Evolutionary conservation across 2,329 filamentous ascomycete species (phyloP).

Genomic region (Fusarium staphyleae): DNA sequence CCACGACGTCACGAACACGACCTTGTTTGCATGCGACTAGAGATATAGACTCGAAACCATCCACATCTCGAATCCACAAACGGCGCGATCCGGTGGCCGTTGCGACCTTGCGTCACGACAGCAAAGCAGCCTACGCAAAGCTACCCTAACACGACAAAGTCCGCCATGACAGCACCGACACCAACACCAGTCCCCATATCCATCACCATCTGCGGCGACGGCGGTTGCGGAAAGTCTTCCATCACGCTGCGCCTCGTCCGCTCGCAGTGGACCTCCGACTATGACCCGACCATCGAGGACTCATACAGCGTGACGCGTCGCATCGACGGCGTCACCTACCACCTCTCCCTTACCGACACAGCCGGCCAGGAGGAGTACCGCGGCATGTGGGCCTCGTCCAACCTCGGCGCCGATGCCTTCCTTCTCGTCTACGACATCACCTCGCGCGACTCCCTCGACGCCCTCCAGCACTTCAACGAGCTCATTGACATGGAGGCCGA

Average conservation of each 20-base stretch:
- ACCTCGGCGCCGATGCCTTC: constrained; percentile 82
- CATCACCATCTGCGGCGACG: constrained; percentile 87
- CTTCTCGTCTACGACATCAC: constrained; percentile 91
- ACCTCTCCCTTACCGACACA: constrained; percentile 81
- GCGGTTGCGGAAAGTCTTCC: constrained; percentile 84
- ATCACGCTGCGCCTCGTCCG: constrained; percentile 84
- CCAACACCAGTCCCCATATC: constrained; percentile 63
- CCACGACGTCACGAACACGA: constrained; percentile 24
- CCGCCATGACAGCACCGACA: constrained; percentile 31
- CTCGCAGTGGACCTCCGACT: constrained; percentile 84
- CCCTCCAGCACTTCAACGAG: constrained; percentile 80
- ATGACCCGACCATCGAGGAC: constrained; percentile 83
- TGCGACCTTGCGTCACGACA: constrained; percentile 18
- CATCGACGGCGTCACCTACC: constrained; percentile 82
- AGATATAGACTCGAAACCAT: constrained; percentile 19
- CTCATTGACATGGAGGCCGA: constrained; percentile 85
- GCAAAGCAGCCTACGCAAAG: not conserved
- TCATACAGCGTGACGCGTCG: constrained; percentile 83
- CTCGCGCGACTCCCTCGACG: constrained; percentile 69
- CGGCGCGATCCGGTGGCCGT: constrained; percentile 19
- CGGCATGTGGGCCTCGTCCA: constrained; percentile 82
- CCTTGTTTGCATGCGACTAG: not conserved
- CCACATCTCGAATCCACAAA: constrained; percentile 20
- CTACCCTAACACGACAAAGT: not conserved
- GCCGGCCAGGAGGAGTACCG: constrained; percentile 92